A percentile compares a stretch with the other conserved stretches of the same genome.
Conservation (phyloP, 1,139 yeast genomes). For the Taphrina populina region DNA sequence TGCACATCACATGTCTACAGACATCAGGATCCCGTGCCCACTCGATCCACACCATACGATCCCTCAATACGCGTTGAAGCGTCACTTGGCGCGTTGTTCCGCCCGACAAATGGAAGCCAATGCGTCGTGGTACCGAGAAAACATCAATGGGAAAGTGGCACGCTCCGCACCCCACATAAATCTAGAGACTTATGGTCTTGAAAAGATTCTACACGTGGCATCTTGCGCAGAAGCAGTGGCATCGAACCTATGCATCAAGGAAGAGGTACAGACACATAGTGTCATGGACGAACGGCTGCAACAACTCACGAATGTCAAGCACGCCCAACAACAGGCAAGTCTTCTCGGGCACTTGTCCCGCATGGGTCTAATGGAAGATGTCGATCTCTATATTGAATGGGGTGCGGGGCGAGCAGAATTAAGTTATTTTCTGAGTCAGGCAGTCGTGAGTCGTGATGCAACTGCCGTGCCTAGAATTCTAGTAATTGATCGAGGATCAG, state of each 20-base stretch:
- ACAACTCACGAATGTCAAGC: neutral
- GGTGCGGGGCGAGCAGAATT: constrained; percentile 16
- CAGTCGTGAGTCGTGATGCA: neutral
- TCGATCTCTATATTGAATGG: constrained; percentile 11
- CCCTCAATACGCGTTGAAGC: neutral
- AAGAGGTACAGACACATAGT: neutral
- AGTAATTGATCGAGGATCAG: constrained; percentile 15
- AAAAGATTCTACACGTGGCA: neutral
- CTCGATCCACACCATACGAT: constrained; percentile 19
- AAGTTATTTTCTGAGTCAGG: constrained; percentile 1
- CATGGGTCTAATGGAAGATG: neutral
- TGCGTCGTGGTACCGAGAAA: constrained; percentile 5
- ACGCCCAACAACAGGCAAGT: constrained; percentile 21
- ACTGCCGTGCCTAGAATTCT: neutral
- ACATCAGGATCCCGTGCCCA: constrained; percentile 9
- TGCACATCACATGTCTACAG: neutral
- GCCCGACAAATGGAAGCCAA: neutral
- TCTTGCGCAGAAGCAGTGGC: neutral
- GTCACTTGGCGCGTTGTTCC: constrained; percentile 2
- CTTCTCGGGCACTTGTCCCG: constrained; percentile 2
- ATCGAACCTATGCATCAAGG: neutral
- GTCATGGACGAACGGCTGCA: constrained; percentile 10
- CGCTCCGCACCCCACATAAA: too few species aligned
- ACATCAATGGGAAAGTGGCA: neutral
- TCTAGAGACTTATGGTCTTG: neutral